Percentiles rank a stretch among this genome's conserved stretches.
These are phyloP conservation scores for Raddia guianensis DNA, from an alignment of 176 grass and related monocot genomes.

Conservation along the genomic window DNA sequence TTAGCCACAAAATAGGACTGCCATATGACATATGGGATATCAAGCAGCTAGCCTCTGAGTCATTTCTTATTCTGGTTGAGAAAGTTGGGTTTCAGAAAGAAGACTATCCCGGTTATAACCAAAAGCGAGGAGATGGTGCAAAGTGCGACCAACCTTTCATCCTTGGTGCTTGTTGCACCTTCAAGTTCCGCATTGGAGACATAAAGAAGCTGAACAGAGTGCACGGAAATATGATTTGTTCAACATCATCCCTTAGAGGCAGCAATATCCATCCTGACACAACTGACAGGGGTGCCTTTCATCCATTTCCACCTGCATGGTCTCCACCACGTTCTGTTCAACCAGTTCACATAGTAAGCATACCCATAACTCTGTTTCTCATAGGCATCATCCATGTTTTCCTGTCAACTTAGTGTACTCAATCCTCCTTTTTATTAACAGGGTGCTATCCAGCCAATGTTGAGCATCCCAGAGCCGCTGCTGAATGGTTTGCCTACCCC, in stretches of 20 bases:
- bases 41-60: neutral
- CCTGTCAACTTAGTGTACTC: slow-evolving; percentile 4
- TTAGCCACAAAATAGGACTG: slow-evolving; percentile 52
- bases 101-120: slow-evolving; percentile 62
- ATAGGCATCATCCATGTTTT: slow-evolving; percentile 9
- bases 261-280: neutral
- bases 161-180: slow-evolving; percentile 49
- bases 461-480: neutral
- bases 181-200: slow-evolving; percentile 46
- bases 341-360: neutral
- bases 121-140: slow-evolving; percentile 60
- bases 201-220: slow-evolving; percentile 27
- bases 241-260: slow-evolving; percentile 8
- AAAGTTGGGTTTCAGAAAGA: slow-evolving; percentile 40
- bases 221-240: neutral
- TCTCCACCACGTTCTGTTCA: neutral
- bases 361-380: slow-evolving; percentile 12
- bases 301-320: neutral
- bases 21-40: slow-evolving; percentile 18
- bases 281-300: neutral
- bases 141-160: slow-evolving; percentile 47
- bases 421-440: slow-evolving; percentile 2
- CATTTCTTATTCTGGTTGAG: slow-evolving; percentile 35
- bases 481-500: neutral
- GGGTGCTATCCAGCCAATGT: neutral